These are phyloP conservation scores for Hevea brasiliensis DNA, from an alignment of 345 rosid genomes.

Conservation along the genomic window DNA sequence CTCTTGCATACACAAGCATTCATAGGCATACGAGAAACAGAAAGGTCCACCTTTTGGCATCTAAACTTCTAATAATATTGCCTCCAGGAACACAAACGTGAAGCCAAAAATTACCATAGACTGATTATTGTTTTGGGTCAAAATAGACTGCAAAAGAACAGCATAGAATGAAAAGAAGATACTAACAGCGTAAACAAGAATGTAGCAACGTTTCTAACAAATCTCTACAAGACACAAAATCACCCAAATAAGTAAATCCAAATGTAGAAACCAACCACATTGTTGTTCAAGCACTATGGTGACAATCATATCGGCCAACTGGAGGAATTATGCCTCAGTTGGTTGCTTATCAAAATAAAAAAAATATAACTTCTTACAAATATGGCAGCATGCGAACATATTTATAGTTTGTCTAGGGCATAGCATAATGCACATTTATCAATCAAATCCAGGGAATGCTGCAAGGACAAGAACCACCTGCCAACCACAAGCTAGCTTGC, in stretches of 20 bases:
- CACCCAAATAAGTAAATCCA: background rate
- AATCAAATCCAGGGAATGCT: background rate
- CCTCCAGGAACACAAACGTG: background rate
- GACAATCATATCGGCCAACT: background rate
- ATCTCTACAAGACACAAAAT: background rate
- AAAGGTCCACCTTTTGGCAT: background rate
- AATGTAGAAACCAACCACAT: background rate
- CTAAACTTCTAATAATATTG: background rate
- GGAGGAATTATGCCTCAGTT: too few relatives aligned
- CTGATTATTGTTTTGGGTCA: background rate
- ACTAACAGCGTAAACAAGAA: background rate
- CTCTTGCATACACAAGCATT: slow-evolving; percentile 1
- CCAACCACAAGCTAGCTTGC: slow-evolving; percentile 1
- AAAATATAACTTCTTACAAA: background rate
- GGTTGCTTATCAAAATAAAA: background rate
- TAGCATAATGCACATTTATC: background rate
- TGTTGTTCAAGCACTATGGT: background rate
- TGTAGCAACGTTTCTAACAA: background rate
- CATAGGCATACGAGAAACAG: background rate
- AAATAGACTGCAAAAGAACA: too few relatives aligned
- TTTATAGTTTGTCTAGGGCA: slow-evolving; percentile 4
- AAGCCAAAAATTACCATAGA: background rate
- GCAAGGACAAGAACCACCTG: background rate
- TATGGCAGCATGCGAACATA: background rate
- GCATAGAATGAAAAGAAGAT: background rate